phyloP scores from a whole-genome alignment of 2,329 filamentous ascomycete species.

The Apiospora saccharicola region DNA sequence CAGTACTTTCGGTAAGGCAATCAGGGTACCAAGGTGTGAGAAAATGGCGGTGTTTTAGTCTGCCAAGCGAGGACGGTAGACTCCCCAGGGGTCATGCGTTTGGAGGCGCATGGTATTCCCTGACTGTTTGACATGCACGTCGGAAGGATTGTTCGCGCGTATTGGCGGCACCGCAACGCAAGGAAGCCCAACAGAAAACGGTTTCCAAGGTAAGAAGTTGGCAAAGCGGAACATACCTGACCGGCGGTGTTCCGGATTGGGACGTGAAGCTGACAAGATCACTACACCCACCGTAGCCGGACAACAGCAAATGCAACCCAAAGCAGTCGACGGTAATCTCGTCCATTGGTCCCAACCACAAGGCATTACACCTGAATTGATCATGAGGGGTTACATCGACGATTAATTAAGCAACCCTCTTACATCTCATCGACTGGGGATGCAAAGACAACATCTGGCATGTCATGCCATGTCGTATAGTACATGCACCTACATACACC shows the following conservation, averaged over 20 bases:
- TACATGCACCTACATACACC: neutral
- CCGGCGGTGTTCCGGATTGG: constrained; percentile 21
- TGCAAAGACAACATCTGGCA: constrained; percentile 18
- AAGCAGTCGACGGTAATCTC: constrained; percentile 9
- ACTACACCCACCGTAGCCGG: constrained; percentile 11
- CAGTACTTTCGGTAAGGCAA: constrained; percentile 5
- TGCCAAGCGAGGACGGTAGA: constrained; percentile 1
- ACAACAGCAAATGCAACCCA: constrained; percentile 14
- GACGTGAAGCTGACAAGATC: constrained; percentile 6
- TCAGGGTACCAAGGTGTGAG: constrained; percentile 16
- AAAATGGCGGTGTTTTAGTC: constrained; percentile 14
- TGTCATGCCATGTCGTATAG: neutral
- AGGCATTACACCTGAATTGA: neutral
- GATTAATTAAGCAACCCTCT: constrained; percentile 15
- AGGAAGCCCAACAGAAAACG: constrained; percentile 11
- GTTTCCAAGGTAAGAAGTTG: constrained; percentile 21
- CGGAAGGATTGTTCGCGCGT: constrained; percentile 17
- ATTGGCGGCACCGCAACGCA: constrained; percentile 13
- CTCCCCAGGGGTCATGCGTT: constrained; percentile 10
- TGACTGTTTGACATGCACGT: constrained; percentile 8
- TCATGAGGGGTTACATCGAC: constrained; percentile 20
- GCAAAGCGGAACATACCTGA: constrained; percentile 19
- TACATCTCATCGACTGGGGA: constrained; percentile 1
- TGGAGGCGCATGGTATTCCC: constrained; percentile 3
- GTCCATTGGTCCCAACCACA: constrained; percentile 20